These are phyloP conservation scores for Sclerotiophoma versabilis DNA, from an alignment of 2,329 filamentous ascomycete genomes.

Conservation along the genomic window DNA sequence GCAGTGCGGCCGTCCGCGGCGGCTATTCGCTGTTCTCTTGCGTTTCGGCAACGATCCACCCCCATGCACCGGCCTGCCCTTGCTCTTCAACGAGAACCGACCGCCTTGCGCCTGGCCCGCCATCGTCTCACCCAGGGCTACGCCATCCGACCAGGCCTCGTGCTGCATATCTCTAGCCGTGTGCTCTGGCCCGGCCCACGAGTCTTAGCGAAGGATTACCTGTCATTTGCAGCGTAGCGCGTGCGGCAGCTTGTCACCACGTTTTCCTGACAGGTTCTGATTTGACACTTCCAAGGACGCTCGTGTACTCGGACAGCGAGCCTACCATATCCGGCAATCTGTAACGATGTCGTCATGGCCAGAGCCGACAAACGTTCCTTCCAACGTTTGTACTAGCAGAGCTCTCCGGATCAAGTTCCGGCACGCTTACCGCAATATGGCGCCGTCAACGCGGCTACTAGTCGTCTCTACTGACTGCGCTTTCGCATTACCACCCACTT, in stretches of 20 bases:
- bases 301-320: not conserved
- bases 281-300: not conserved
- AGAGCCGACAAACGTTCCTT: slow-evolving; percentile 23
- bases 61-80: slow-evolving; percentile 20
- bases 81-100: slow-evolving; percentile 14
- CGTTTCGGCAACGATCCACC: slow-evolving; percentile 26
- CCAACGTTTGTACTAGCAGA: slow-evolving; percentile 26
- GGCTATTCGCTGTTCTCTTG: slow-evolving; percentile 22
- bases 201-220: not conserved
- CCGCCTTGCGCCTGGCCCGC: slow-evolving; percentile 24
- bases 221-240: slow-evolving; percentile 8
- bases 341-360: slow-evolving; percentile 4
- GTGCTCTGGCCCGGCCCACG: slow-evolving; percentile 26
- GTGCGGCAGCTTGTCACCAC: slow-evolving; percentile 10
- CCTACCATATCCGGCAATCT: slow-evolving; percentile 1
- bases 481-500: slow-evolving; percentile 25
- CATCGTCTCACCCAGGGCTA: slow-evolving; percentile 21
- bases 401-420: slow-evolving; percentile 34
- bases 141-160: slow-evolving; percentile 23
- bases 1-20: slow-evolving; percentile 2
- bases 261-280: slow-evolving; percentile 1
- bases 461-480: slow-evolving; percentile 19
- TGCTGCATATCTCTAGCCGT: slow-evolving; percentile 27
- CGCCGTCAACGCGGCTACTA: slow-evolving; percentile 25
- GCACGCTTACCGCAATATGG: slow-evolving; percentile 32